Evolutionary conservation across 2,329 filamentous ascomycete species (phyloP).

Genomic region (Elsinoe perseae): DNA sequence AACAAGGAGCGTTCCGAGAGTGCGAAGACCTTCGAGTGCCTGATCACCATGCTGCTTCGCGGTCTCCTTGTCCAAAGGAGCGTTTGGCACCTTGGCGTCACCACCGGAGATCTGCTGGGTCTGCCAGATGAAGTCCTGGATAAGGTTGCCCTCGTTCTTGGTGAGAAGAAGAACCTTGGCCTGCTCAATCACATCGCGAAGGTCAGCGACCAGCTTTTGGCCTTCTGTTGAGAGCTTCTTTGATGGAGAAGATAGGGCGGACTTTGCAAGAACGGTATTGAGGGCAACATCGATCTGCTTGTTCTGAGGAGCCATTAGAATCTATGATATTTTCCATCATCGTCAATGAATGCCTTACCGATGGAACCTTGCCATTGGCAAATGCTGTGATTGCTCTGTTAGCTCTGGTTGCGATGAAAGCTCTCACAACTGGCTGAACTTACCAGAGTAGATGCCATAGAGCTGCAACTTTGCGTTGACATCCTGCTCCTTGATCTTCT

Average conservation of each 20-base stretch:
- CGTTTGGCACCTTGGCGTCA: conserved; percentile 53
- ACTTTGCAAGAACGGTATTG: conserved; percentile 75
- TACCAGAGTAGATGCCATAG: conserved; percentile 74
- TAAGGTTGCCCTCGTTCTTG: conserved; percentile 89
- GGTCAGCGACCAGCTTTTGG: conserved; percentile 65
- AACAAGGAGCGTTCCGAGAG: conserved; percentile 78
- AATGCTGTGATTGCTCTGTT: conserved; percentile 53
- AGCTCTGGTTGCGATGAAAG: conserved; percentile 15
- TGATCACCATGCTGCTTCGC: conserved; percentile 77
- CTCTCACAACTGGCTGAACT: conserved; percentile 20
- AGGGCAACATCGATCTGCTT: conserved; percentile 92
- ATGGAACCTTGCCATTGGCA: conserved; percentile 80
- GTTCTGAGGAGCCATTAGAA: conserved; percentile 62
- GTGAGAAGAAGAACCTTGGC: conserved; percentile 77
- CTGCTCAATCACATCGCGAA: conserved; percentile 71
- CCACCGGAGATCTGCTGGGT: conserved; percentile 65
- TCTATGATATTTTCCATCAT: too few species aligned
- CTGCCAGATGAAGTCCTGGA: conserved; percentile 97
- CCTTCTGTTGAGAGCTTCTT: conserved; percentile 76
- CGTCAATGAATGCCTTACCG: conserved; percentile 47
- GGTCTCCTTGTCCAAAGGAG: conserved; percentile 65
- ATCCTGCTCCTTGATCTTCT: conserved; percentile 70
- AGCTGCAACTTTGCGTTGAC: conserved; percentile 92
- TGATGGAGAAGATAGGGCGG: conserved; percentile 61
- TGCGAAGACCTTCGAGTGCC: conserved; percentile 76